Evolutionary conservation across 2,329 filamentous ascomycete genomes (phyloP), one percentile per base, ranked within the genome.

Genomic region (Penicillium sp.): DNA sequence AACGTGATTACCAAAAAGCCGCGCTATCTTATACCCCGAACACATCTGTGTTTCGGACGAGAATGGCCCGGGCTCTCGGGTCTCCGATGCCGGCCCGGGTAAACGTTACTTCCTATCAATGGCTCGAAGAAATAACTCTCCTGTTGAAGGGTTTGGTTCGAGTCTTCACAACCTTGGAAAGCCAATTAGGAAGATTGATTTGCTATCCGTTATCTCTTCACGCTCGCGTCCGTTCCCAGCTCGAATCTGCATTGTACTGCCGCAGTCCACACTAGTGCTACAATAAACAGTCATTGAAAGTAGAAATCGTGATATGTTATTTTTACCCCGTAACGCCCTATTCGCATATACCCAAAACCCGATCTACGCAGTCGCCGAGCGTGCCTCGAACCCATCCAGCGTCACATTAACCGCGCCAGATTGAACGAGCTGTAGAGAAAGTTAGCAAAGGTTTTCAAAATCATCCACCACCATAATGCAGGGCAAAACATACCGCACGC

Each of bases 401-500:
- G 89, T 90, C 46, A 97, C 86, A 50, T 84, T 90, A 11, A 97
- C 92, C 8, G 94, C 92, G 44, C 94, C 92, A 5, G 94, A 91
- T 84, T 96, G 89, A 27, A 97, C 91, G 57, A 99, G 84, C 86
- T 91, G 54, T 46, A 58, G 20, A 54, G 44, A 33, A 54, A 44
- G 46, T 54, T 52, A 57, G 56, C 36, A 39, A 11, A 2, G 4
- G 6, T 22, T 11, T 20, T n/a, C 14, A 40, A 11, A 18, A 16
- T 7, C 31, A 35, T 11, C 9, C 14, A 4, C 14, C 53, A 48
- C 57, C 20, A 4, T 22, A 22, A n/a, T 5, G 31, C 14, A 11
- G 4, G 16, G n/a, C 33, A 52, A 42, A 31, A 85, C 90, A 81
- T 84, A 95, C 90, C 63, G 94, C 94, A 63, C 91, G 85, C 56